A percentile compares a stretch with the other conserved stretches of the same genome.
phyloP scores from a whole-genome alignment of 495 filamentous ascomycete species.

The Rhizodiscina lignyota region DNA sequence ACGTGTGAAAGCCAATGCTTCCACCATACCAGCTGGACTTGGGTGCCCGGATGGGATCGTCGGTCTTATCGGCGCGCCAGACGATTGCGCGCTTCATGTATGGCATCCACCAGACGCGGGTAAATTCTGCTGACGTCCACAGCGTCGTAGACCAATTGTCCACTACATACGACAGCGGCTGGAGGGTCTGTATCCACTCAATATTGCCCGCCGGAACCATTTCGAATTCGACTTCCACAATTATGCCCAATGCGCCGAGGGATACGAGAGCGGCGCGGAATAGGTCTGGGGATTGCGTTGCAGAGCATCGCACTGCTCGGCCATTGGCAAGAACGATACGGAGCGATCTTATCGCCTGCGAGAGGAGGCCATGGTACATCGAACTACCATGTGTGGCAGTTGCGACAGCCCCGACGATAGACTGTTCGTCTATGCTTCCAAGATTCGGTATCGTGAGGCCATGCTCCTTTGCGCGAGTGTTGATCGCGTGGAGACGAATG shows the following conservation, averaged over 20 bases:
- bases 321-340: slow-evolving; percentile 76
- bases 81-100: slow-evolving; percentile 74
- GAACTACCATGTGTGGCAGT: slow-evolving; percentile 90
- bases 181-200: slow-evolving; percentile 68
- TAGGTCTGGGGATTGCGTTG: slow-evolving; percentile 51
- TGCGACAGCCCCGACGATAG: slow-evolving; percentile 78
- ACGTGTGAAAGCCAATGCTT: slow-evolving; percentile 65
- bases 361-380: slow-evolving; percentile 65
- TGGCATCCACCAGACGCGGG: slow-evolving; percentile 93
- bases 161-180: slow-evolving; percentile 48
- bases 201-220: slow-evolving; percentile 63
- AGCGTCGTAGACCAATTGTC: slow-evolving; percentile 53
- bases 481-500: slow-evolving; percentile 59
- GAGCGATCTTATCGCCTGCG: slow-evolving; percentile 52
- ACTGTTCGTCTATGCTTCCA: slow-evolving; percentile 89
- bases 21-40: slow-evolving; percentile 61
- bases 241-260: slow-evolving; percentile 77
- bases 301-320: slow-evolving; percentile 53
- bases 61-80: slow-evolving; percentile 68
- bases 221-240: slow-evolving; percentile 74
- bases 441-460: slow-evolving; percentile 75
- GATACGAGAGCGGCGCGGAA: slow-evolving; percentile 81
- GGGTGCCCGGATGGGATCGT: slow-evolving; percentile 28
- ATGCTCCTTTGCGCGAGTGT: slow-evolving; percentile 46
- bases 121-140: slow-evolving; percentile 77